phyloP scores from a whole-genome alignment of 1,139 yeast genomes.

The Yamadazyma atmosphaerica region DNA sequence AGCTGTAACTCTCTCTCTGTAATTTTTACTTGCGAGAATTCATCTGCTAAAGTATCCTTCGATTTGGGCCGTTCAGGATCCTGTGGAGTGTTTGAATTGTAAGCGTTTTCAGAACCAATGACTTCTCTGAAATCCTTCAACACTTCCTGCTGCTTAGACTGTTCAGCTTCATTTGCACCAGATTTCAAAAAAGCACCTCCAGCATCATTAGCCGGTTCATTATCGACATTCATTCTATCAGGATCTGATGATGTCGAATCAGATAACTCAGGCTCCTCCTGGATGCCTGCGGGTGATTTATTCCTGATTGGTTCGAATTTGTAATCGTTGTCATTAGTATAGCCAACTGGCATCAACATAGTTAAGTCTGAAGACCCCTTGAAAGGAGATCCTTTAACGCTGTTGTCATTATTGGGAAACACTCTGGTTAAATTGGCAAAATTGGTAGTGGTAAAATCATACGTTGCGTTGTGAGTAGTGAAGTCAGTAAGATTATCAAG shows the following conservation, averaged over 20 bases:
- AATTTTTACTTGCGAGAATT: slow-evolving; percentile 41
- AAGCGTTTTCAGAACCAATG: background rate
- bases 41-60: slow-evolving; percentile 28
- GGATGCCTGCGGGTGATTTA: background rate
- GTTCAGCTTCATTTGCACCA: background rate
- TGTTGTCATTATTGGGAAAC: slow-evolving; percentile 16
- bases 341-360: slow-evolving; percentile 31
- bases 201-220: slow-evolving; percentile 8
- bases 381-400: slow-evolving; percentile 13
- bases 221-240: slow-evolving; percentile 14
- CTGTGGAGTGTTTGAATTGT: slow-evolving; percentile 15
- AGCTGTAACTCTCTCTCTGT: slow-evolving; percentile 17
- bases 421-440: slow-evolving; percentile 29
- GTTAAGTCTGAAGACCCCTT: slow-evolving; percentile 38
- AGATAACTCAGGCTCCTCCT: background rate
- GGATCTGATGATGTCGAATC: slow-evolving; percentile 5
- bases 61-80: background rate
- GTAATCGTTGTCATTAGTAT: slow-evolving; percentile 11
- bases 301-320: slow-evolving; percentile 4
- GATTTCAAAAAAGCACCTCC: background rate
- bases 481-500: slow-evolving; percentile 23
- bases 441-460: slow-evolving; percentile 14
- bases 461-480: slow-evolving; percentile 11
- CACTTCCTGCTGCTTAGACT: too few species aligned
- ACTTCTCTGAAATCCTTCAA: too few species aligned